Conservation (phyloP, 1,139 yeast species). For the Kodamaea arcana region DNA sequence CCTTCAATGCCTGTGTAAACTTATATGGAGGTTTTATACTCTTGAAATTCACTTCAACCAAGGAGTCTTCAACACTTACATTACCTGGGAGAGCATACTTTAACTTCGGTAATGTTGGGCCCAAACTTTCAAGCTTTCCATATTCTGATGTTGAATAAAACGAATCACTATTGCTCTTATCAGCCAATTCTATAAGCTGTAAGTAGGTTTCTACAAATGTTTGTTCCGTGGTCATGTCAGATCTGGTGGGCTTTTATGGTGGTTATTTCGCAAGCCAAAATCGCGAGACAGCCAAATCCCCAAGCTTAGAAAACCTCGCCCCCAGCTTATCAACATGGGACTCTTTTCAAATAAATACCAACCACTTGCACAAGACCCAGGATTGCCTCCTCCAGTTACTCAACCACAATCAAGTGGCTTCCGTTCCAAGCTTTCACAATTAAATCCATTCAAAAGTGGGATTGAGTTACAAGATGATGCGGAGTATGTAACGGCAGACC, state of each 20-base stretch:
- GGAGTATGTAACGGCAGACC: slow-evolving; percentile 43
- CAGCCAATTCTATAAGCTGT: slow-evolving; percentile 29
- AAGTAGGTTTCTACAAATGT: slow-evolving; percentile 33
- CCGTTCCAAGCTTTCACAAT: slow-evolving; percentile 28
- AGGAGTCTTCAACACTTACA: slow-evolving; percentile 1
- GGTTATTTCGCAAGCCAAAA: too few relatives aligned
- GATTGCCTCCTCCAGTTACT: slow-evolving; percentile 41
- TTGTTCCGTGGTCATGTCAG: too few relatives aligned
- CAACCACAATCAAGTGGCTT: slow-evolving; percentile 12
- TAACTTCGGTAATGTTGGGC: slow-evolving; percentile 39
- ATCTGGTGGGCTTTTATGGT: too few relatives aligned
- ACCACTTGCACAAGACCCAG: slow-evolving; percentile 32
- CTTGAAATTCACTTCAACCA: slow-evolving; percentile 26
- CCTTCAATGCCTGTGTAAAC: slow-evolving; percentile 26
- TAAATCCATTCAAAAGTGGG: slow-evolving; percentile 34
- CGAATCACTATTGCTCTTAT: slow-evolving; percentile 19
- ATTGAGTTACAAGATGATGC: slow-evolving; percentile 31
- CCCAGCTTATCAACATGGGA: slow-evolving; percentile 4
- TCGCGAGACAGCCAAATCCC: too few relatives aligned
- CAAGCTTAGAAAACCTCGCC: too few relatives aligned
- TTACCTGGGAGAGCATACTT: slow-evolving; percentile 26
- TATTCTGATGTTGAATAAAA: slow-evolving; percentile 35
- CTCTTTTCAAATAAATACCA: slow-evolving; percentile 19
- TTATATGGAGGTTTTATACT: slow-evolving; percentile 45
- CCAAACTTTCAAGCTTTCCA: slow-evolving; percentile 30